Evolutionary conservation across 495 filamentous ascomycete genomes (phyloP).

Genomic region (Penicillium bovifimosum): DNA sequence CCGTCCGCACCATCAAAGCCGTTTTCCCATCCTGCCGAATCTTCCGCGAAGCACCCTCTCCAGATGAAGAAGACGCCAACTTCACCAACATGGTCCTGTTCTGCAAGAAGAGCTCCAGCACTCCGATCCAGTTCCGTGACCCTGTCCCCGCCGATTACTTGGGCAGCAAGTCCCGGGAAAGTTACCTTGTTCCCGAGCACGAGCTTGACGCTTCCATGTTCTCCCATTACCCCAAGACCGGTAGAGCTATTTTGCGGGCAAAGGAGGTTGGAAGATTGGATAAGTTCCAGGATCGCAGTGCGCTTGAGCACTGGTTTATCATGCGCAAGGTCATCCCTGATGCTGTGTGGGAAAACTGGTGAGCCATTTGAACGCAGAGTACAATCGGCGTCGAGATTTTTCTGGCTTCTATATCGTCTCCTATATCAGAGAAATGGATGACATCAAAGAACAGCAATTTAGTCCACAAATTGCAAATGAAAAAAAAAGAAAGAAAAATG

Average conservation of each 20-base stretch:
- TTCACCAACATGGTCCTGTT: conserved; percentile 87
- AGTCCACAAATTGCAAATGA: neutral
- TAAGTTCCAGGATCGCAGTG: conserved; percentile 66
- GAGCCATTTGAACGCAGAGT: conserved; percentile 13
- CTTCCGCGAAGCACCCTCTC: conserved; percentile 66
- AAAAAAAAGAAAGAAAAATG: neutral
- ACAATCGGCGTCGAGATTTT: neutral
- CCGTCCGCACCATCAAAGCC: conserved; percentile 64
- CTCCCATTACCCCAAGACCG: conserved; percentile 28
- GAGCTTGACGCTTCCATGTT: conserved; percentile 59
- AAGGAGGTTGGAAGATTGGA: conserved; percentile 52
- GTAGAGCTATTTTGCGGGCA: conserved; percentile 19
- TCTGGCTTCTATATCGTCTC: neutral
- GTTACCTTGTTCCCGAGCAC: conserved; percentile 65
- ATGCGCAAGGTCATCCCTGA: conserved; percentile 81
- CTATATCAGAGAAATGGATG: neutral
- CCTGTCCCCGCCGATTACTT: conserved; percentile 64
- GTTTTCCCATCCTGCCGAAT: conserved; percentile 78
- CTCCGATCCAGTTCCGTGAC: conserved; percentile 59
- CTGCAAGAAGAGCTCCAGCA: conserved; percentile 41
- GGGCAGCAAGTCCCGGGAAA: conserved; percentile 59
- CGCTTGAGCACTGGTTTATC: conserved; percentile 80
- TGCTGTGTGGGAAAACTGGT: conserved; percentile 87
- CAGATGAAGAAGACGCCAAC: conserved; percentile 45
- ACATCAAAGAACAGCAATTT: neutral